phyloP scores from a whole-genome alignment of 805 yeast genomes.

The Torulaspora gathmanii region DNA sequence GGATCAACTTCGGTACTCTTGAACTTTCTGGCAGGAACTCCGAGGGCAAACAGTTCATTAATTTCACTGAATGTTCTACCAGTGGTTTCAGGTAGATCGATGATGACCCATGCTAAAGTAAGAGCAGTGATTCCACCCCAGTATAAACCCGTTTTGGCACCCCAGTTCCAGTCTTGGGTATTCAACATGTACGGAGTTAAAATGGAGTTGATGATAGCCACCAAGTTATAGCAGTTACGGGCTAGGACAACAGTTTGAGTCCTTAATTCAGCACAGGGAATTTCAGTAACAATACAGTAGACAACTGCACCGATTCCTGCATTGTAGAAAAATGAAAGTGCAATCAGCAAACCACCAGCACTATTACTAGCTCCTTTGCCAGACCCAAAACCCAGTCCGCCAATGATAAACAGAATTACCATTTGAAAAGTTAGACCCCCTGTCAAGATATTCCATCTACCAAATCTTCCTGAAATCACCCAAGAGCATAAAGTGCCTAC shows the following conservation, averaged over 20 bases:
- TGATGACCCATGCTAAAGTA: conserved; percentile 42
- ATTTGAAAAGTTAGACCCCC: conserved; percentile 26
- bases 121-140: conserved; percentile 39
- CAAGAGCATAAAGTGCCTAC: conserved; percentile 37
- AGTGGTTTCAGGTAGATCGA: conserved; percentile 56
- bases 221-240: conserved; percentile 36
- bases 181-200: conserved; percentile 51
- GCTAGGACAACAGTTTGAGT: conserved; percentile 42
- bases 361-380: conserved; percentile 38
- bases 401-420: conserved; percentile 40
- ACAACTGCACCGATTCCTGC: conserved; percentile 43
- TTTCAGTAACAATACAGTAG: conserved; percentile 41
- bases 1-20: conserved; percentile 39
- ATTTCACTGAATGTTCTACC: conserved; percentile 57
- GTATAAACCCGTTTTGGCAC: conserved; percentile 47
- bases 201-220: conserved; percentile 35
- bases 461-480: conserved; percentile 12
- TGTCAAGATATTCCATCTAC: conserved; percentile 16
- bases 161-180: conserved; percentile 43
- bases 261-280: conserved; percentile 41
- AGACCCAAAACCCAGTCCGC: conserved; percentile 37
- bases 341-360: conserved; percentile 44
- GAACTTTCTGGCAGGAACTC: conserved; percentile 46
- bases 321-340: conserved; percentile 45
- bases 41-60: conserved; percentile 47